These are phyloP conservation scores for Euphorbia pulcherrima DNA, from an alignment of 345 rosid species.

Conservation along the genomic window DNA sequence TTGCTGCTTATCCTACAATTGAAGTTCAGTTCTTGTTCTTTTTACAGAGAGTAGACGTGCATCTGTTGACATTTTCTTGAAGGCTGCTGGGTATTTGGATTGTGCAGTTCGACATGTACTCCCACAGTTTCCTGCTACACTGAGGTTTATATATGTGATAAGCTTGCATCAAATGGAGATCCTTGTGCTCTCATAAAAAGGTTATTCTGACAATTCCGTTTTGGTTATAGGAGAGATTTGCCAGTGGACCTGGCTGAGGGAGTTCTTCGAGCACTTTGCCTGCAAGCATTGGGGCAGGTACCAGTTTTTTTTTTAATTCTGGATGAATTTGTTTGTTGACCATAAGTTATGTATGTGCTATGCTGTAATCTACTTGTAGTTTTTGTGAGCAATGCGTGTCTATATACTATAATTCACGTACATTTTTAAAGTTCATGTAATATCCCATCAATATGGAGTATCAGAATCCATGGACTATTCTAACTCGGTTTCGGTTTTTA, in stretches of 20 bases:
- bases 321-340: conserved; percentile 19
- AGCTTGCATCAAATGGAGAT: conserved; percentile 5
- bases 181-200: conserved; percentile 6
- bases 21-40: conserved; percentile 16
- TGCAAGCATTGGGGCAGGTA: conserved; percentile 98
- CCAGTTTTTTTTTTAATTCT: conserved; percentile 11
- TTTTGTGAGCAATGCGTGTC: background rate
- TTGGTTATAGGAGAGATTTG: conserved; percentile 63
- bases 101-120: conserved; percentile 87
- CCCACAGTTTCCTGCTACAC: conserved; percentile 70
- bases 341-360: background rate
- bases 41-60: conserved; percentile 76
- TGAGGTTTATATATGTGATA: conserved; percentile 49
- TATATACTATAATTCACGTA: background rate
- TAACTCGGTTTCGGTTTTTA: too few relatives aligned
- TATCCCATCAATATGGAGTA: background rate
- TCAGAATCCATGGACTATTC: background rate
- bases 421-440: background rate
- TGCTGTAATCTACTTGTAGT: background rate
- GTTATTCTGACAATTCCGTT: conserved; percentile 9
- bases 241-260: conserved; percentile 95
- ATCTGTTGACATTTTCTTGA: conserved; percentile 82
- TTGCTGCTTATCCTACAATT: conserved; percentile 4
- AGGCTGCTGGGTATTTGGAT: conserved; percentile 95
- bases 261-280: conserved; percentile 82